Base-by-base conservation (phyloP, 495 filamentous ascomycete species). In the Melanomma pulvis-pyrius region DNA sequence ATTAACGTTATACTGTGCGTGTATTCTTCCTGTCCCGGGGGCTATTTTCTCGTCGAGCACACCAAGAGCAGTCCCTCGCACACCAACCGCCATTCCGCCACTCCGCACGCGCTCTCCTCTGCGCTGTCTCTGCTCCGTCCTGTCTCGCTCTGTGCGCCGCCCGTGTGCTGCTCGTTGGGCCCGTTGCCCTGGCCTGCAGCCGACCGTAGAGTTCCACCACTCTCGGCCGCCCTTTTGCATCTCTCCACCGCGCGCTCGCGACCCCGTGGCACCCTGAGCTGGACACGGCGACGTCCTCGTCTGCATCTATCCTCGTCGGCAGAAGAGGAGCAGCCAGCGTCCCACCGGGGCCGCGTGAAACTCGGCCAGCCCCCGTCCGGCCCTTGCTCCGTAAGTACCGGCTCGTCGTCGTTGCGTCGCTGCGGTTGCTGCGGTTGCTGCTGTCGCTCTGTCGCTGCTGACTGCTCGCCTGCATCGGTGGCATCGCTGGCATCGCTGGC, bases 171-270 rank as follows among this genome's bases (percentile, higher is more conserved):
- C 12, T 41, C 15, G 53, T 36, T 30, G 39, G 28, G 29, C 50
- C 32, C 32, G 32, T 36, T 13, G 9, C 49, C 25, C 25, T 53
- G 50, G 50, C 50, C 50, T 28, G 50, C 50, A 53, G 50, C 21
- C 22, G 22, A 53, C 50, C 50, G 25, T 21, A 15, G 24, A 30
- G 53, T 57, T 36, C 53, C 53, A 57, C 53, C 53, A 22, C 53
- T 55, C 29, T 22, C 8, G 32, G 50, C 50, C 4, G 26, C 25
- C 22, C 5, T 28, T 2, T 21, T 53, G 22, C 1, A 32, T 7
- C 26, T n/a, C 13, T 26, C 49, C 22, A 12, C 24, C 26, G 15
- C 24, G 44, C n/a, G 15, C 44, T 48, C 15, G 50, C 50, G 50
- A 25, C 50, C 12, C 22, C 25, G 50, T 53, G 50, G 25, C 50